Base-by-base conservation (phyloP, 495 filamentous ascomycete species). In the Corynascus novoguineensis region DNA sequence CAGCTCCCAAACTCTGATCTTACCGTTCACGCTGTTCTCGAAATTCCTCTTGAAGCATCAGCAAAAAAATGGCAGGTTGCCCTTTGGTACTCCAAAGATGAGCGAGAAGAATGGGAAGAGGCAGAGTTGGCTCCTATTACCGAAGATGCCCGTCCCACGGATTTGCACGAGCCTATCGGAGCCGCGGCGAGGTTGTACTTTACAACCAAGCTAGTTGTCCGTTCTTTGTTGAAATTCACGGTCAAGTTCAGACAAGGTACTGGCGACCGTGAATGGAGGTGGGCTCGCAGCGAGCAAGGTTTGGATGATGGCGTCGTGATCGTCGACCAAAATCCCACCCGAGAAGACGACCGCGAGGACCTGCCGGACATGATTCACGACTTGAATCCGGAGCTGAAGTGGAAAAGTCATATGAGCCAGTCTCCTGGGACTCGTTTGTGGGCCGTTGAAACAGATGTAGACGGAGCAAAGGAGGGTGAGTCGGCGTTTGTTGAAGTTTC, bases 351-450 rank as follows among this genome's bases (percentile, higher is more conserved):
- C 25, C 60, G 66, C 19, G 68, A 78, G 1, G 76, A 80, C 10
- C 68, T 92, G 4, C 65, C 68, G 5, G 72, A 83, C 50, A 84
- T 88, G 62, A 83, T 96, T 31, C 68, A 76, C 17, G 72, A 70
- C 25, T 65, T 88, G 6, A 83, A 85, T 41, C 69, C 78, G 5
- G 74, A 81, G 5, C 70, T 92, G 6, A 71, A 77, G 1, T 74
- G 89, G 27, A 72, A 77, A 34, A 68, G 73, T 21, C 75, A 80
- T 28, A 68, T 68, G 34, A 88, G 86, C 58, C 85, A 95, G 64
- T 82, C 82, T 21, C 87, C 86, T 5, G 78, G 81, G 3, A 89
- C 89, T 0, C 66, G 77, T 4, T 72, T 95, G 1, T 96, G 89
- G 89, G 78, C 75, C 47, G 60, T 95, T 9, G 79, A 81, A 45